Conservation (phyloP, 331 rosid genomes). For the Dryas integrifolia region DNA sequence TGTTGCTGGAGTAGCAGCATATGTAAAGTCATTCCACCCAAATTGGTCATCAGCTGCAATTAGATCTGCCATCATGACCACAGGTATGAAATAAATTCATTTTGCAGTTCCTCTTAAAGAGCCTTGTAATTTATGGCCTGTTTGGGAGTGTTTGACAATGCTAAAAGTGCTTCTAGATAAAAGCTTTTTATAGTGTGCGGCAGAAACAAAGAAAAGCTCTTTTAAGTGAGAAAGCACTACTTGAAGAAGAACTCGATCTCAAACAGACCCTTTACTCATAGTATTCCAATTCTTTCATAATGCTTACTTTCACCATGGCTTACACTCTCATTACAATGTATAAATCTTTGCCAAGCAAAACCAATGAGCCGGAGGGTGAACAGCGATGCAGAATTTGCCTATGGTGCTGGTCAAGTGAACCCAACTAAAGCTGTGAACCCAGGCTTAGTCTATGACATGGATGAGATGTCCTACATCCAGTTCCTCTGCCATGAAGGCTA, state of each 20-base stretch:
- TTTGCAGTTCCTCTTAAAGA: neutral
- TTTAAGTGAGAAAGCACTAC: neutral
- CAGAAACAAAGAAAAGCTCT: no score
- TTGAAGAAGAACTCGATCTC: neutral
- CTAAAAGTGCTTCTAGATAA: no score
- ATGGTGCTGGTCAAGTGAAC: constrained; percentile 70
- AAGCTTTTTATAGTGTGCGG: no score
- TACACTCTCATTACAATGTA: neutral
- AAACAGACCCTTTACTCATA: neutral
- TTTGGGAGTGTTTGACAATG: neutral
- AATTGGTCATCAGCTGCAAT: constrained; percentile 80
- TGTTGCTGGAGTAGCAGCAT: constrained; percentile 78
- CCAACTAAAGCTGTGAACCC: constrained; percentile 66
- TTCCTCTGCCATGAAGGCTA: constrained; percentile 84
- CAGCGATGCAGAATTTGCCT: constrained; percentile 67
- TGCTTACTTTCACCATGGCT: neutral
- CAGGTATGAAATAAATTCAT: constrained; percentile 40
- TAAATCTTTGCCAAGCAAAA: constrained; percentile 44
- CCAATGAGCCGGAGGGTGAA: constrained; percentile 58
- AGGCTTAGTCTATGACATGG: constrained; percentile 73
- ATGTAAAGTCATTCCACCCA: constrained; percentile 84
- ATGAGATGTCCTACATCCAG: constrained; percentile 55
- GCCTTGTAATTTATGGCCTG: neutral
- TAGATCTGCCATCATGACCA: constrained; percentile 71
- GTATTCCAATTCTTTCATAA: neutral